Conservation (phyloP, 345 rosid species). For the Erysimum cheiranthoides region DNA sequence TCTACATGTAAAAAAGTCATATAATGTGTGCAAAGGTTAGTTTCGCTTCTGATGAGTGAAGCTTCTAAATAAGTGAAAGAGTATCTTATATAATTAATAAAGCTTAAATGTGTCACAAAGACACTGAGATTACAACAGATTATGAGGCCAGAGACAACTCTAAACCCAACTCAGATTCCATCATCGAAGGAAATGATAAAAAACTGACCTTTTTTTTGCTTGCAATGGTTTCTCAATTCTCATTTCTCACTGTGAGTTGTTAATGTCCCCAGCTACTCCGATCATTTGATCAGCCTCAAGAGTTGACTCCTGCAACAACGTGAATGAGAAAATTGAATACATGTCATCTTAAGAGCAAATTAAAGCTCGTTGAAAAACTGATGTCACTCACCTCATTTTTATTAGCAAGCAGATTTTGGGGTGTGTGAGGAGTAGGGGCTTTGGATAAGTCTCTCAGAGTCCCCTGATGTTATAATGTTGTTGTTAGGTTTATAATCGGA, state of each 20-base stretch:
- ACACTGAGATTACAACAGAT: conserved; percentile 8
- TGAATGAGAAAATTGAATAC: not conserved
- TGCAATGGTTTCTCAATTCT: conserved; percentile 28
- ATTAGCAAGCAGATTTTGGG: conserved; percentile 43
- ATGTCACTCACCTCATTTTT: conserved; percentile 51
- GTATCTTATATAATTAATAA: not conserved
- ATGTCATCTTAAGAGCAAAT: conserved; percentile 20
- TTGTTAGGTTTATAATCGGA: not conserved
- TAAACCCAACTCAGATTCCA: conserved; percentile 16
- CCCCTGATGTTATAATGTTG: conserved; percentile 51
- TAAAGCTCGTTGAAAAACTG: conserved; percentile 7
- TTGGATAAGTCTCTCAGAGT: conserved; percentile 63
- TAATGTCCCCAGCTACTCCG: conserved; percentile 42
- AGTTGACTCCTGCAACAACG: conserved; percentile 49
- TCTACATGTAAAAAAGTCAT: not conserved
- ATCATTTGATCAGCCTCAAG: conserved; percentile 49
- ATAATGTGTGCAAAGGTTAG: not conserved
- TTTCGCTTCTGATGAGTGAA: conserved; percentile 2
- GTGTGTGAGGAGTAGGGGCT: conserved; percentile 47
- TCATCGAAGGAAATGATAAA: conserved; percentile 1
- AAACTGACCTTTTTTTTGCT: conserved; percentile 25
- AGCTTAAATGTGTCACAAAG: conserved; percentile 1
- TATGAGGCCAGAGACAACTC: conserved; percentile 11
- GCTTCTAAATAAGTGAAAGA: conserved; percentile 16
- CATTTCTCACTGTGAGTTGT: conserved; percentile 49